Conservation (phyloP, 225 moss, liverwort and hornwort genomes). For the Takakia lepidozioides region DNA sequence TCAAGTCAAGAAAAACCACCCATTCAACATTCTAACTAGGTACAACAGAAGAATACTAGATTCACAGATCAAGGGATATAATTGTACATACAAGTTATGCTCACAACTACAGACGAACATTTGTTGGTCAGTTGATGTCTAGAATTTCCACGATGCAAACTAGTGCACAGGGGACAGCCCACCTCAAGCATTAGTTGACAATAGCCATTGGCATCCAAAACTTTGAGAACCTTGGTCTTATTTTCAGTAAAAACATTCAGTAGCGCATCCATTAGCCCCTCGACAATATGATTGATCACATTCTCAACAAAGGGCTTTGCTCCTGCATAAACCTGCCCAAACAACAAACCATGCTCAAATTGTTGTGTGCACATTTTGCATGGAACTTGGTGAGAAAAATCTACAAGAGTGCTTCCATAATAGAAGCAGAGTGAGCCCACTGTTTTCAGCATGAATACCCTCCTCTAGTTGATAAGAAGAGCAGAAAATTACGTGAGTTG, state of each 20-base stretch:
- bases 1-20: constrained; percentile 6
- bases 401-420: too few species aligned
- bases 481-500: too few species aligned
- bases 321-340: constrained; percentile 66
- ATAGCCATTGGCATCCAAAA: constrained; percentile 84
- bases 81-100: too few species aligned
- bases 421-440: too few species aligned
- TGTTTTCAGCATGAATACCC: too few species aligned
- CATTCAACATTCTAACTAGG: not conserved
- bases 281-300: constrained; percentile 73
- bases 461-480: too few species aligned
- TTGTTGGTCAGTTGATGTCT: too few species aligned
- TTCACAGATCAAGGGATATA: too few species aligned
- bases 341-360: not conserved
- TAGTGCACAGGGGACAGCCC: constrained; percentile 1
- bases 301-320: constrained; percentile 78
- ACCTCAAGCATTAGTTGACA: constrained; percentile 95
- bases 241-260: constrained; percentile 81
- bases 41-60: not conserved
- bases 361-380: too few species aligned
- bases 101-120: too few species aligned
- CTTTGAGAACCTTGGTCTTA: constrained; percentile 66
- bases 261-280: constrained; percentile 72
- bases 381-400: too few species aligned
- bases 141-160: too few species aligned